phyloP scores from a whole-genome alignment of 495 filamentous ascomycete species.

The Aspergillus homomorphus region DNA sequence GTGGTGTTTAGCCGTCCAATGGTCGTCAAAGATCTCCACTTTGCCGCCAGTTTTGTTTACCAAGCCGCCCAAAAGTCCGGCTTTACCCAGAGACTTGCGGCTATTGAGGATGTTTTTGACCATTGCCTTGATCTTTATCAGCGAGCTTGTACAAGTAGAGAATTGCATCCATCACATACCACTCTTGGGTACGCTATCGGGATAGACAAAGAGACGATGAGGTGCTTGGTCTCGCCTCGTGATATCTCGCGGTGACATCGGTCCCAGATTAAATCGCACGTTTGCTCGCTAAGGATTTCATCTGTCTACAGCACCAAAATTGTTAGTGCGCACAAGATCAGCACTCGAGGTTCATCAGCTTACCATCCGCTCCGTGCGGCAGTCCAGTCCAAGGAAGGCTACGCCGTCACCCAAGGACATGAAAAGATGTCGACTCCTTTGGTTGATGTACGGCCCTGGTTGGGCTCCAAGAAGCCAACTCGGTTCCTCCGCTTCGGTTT shows the following conservation, averaged over 20 bases:
- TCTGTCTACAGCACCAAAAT: slow-evolving; percentile 47
- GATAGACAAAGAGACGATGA: slow-evolving; percentile 80
- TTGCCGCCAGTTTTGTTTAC: slow-evolving; percentile 89
- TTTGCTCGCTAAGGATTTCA: slow-evolving; percentile 74
- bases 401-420: slow-evolving; percentile 76
- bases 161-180: slow-evolving; percentile 38
- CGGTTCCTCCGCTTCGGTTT: slow-evolving; percentile 77
- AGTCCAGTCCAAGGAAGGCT: slow-evolving; percentile 83
- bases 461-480: slow-evolving; percentile 81
- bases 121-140: slow-evolving; percentile 49
- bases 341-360: slow-evolving; percentile 9
- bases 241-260: slow-evolving; percentile 76
- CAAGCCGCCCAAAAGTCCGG: slow-evolving; percentile 75
- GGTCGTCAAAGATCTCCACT: slow-evolving; percentile 92
- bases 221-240: slow-evolving; percentile 79
- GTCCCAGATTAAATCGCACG: slow-evolving; percentile 81
- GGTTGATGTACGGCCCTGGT: slow-evolving; percentile 86
- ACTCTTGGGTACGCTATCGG: slow-evolving; percentile 93
- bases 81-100: slow-evolving; percentile 79
- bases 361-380: slow-evolving; percentile 82
- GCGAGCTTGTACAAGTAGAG: slow-evolving; percentile 11
- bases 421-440: slow-evolving; percentile 81
- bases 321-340: slow-evolving; percentile 21
- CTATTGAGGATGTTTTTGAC: slow-evolving; percentile 75
- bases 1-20: slow-evolving; percentile 95